A percentile compares a stretch with the other conserved stretches of the same genome.
Conservation (phyloP, 768 basidiomycete species). For the Lyophyllum semitale region DNA sequence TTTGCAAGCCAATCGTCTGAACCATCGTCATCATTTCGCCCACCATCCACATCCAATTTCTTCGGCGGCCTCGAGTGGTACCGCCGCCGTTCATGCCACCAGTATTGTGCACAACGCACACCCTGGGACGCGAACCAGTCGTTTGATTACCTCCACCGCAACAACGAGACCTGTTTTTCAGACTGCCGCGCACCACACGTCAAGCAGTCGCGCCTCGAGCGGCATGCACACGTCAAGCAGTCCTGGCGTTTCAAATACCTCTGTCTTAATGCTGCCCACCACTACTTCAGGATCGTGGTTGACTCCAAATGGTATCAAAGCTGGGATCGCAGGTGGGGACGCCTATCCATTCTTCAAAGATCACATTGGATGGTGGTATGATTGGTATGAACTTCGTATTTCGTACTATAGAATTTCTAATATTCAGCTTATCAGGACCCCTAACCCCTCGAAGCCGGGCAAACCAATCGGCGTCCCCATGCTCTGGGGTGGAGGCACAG, state of each 20-base stretch:
- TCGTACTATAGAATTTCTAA: background rate
- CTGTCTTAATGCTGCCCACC: slow-evolving; percentile 9
- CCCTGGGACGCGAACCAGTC: background rate
- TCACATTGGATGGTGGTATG: slow-evolving; percentile 53
- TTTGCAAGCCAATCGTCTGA: slow-evolving; percentile 5
- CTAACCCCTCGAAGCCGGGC: slow-evolving; percentile 40
- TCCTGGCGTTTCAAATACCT: slow-evolving; percentile 1
- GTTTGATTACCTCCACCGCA: slow-evolving; percentile 6
- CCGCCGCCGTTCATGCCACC: background rate
- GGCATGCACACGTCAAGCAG: background rate
- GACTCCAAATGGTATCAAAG: slow-evolving; percentile 46
- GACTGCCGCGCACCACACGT: background rate
- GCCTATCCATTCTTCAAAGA: slow-evolving; percentile 38
- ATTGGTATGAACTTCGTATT: slow-evolving; percentile 34
- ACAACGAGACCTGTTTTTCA: background rate
- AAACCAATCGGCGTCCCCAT: slow-evolving; percentile 43
- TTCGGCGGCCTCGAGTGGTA: background rate
- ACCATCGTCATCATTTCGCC: slow-evolving; percentile 14
- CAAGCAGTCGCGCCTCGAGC: background rate
- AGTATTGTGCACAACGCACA: background rate
- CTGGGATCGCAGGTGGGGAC: slow-evolving; percentile 48
- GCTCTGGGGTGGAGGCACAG: slow-evolving; percentile 48
- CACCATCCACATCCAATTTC: background rate
- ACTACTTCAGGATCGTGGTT: slow-evolving; percentile 19
- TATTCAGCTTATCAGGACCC: slow-evolving; percentile 29